Percentiles rank a stretch among this genome's conserved stretches.
Evolutionary conservation across 495 filamentous ascomycete species (phyloP).

Genomic region (Penicillium odoratum): DNA sequence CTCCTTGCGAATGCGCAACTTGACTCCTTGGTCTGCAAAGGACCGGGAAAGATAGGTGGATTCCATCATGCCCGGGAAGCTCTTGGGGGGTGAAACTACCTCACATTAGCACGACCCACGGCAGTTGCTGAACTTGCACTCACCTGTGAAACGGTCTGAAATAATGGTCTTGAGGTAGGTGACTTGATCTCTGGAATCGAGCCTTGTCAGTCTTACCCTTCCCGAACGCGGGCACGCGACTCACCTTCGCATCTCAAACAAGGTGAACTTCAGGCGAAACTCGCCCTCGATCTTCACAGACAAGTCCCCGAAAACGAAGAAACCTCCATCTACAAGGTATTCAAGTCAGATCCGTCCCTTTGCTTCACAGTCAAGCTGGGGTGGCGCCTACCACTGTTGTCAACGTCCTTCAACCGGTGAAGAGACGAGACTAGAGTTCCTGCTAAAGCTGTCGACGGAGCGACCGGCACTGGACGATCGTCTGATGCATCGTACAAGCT

Average conservation of each 20-base stretch:
- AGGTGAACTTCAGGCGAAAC: constrained; percentile 78
- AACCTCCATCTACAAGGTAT: constrained; percentile 68
- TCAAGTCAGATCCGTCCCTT: background rate
- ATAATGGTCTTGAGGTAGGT: constrained; percentile 67
- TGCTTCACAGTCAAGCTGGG: constrained; percentile 6
- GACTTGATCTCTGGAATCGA: constrained; percentile 45
- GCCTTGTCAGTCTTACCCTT: constrained; percentile 7
- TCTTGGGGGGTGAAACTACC: constrained; percentile 70
- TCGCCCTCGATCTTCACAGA: constrained; percentile 80
- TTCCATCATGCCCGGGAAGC: constrained; percentile 84
- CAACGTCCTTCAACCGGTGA: constrained; percentile 86
- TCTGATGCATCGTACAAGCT: constrained; percentile 65
- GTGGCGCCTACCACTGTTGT: constrained; percentile 65
- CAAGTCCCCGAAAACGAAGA: constrained; percentile 96
- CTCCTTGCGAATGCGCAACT: constrained; percentile 86
- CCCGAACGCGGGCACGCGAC: constrained; percentile 21
- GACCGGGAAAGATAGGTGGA: constrained; percentile 90
- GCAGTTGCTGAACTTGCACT: constrained; percentile 14
- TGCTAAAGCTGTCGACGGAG: constrained; percentile 60
- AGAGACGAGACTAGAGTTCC: constrained; percentile 89
- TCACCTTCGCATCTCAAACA: constrained; percentile 81
- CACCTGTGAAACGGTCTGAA: constrained; percentile 74
- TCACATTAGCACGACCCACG: constrained; percentile 18
- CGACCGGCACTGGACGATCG: constrained; percentile 53
- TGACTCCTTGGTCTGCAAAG: constrained; percentile 93